Base-by-base conservation (phyloP, 768 basidiomycete genomes). In the Megacollybia marginata region DNA sequence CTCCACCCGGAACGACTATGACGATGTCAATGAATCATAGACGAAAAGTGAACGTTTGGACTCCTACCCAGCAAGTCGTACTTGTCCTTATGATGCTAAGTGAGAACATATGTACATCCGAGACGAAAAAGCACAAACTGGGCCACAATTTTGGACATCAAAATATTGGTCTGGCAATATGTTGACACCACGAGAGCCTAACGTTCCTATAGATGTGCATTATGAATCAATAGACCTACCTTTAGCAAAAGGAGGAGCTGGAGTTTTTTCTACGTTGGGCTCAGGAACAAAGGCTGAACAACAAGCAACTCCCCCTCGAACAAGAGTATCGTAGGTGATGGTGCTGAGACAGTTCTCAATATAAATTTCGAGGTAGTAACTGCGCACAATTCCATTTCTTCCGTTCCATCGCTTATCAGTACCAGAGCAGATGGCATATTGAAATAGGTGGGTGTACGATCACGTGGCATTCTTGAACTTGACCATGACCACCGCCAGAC, bases 331-430 rank as follows among this genome's bases (percentile, higher is more conserved):
- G 60, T 87, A 92, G 9, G 80, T 75, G 66, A 91, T 83, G 9
- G 87, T 88, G 57, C 88, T 91, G 59, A 16, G 33, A 40, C 20
- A 33, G 33, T 19, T 50, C 43, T 48, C 20, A 47, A 48, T 20
- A 19, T 38, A 36, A 54, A 32, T 28, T 35, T 16, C 9, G 42
- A 44, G 20, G 34, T 43, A 34, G 31, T 33, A 48, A 31, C 35
- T 48, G 59, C 81, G 56, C 59, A 87, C 88, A 90, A 91, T 65
- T 90, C 88, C 82, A 89, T 90, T 67, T 92, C 89, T 61, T 92
- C 89, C 1, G 89, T 90, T 11, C 89, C 89, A 59, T 90, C 76
- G 15, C 88, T 84, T 23, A 92, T 76, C 19, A 92, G 69, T 44
- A 92, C 73, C 18, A 89, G 69, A 6, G 85, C 89, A 34, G 80